A percentile compares a stretch with the other conserved stretches of the same genome.
Conservation (phyloP, 495 filamentous ascomycete genomes). For the Xylaria curta region DNA sequence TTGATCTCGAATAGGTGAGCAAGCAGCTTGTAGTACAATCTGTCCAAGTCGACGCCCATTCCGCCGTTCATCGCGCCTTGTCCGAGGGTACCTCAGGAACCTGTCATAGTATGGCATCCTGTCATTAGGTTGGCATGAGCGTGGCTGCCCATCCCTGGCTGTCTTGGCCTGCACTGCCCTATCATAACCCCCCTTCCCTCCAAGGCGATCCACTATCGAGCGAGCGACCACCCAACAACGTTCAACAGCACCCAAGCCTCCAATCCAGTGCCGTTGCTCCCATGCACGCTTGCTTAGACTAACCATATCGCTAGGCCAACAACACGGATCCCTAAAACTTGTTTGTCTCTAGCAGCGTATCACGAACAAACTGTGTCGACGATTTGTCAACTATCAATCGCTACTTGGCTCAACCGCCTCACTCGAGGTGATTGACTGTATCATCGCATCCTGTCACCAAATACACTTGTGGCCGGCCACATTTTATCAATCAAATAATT, state of each 20-base stretch:
- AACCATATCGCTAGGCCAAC: conserved; percentile 7
- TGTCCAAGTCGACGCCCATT: not conserved
- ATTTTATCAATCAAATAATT: conserved; percentile 38
- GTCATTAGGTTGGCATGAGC: conserved; percentile 5
- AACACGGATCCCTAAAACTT: not conserved
- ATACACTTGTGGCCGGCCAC: conserved; percentile 43
- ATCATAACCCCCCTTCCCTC: not conserved
- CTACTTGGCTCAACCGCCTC: not conserved
- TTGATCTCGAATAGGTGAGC: conserved; percentile 15
- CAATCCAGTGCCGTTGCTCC: not conserved
- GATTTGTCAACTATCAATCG: not conserved
- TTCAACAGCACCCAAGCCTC: not conserved
- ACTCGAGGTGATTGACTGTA: conserved; percentile 5
- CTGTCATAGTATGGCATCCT: not conserved
- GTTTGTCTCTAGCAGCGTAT: not conserved
- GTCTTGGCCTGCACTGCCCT: not conserved
- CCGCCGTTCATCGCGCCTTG: not conserved
- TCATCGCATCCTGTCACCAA: conserved; percentile 35
- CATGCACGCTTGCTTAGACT: not conserved
- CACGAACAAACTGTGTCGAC: conserved; percentile 5
- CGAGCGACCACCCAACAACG: not conserved
- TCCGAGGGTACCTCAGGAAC: not conserved
- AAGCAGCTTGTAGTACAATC: conserved; percentile 1
- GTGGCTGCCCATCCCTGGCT: conserved; percentile 11
- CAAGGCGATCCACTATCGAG: not conserved